Conservation (phyloP, 441 rosid species). For the Corymbia citriodora region DNA sequence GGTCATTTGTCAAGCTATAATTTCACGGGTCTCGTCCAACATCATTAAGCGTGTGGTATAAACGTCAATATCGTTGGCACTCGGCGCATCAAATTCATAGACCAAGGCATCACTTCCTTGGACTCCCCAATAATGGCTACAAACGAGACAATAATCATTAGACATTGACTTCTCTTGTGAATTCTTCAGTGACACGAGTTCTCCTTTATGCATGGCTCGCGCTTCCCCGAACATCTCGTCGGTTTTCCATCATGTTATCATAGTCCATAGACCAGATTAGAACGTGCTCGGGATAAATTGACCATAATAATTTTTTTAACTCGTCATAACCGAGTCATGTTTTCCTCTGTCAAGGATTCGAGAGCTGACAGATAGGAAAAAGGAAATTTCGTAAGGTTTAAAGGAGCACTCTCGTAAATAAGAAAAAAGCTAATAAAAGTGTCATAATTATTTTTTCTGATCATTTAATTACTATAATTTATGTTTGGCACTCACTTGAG, state of each 20-base stretch:
- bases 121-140: neutral
- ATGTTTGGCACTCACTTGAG: fast-evolving
- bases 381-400: fast-evolving
- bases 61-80: neutral
- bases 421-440: too few species aligned
- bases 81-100: neutral
- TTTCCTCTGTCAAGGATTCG: neutral
- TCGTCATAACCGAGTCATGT: neutral
- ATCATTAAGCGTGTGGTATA: neutral
- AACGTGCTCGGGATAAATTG: neutral
- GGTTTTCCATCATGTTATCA: neutral
- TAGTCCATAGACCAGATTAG: too few species aligned
- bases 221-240: fast-evolving
- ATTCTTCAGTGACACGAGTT: neutral
- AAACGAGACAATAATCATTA: neutral
- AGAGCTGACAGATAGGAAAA: neutral
- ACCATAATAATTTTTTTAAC: neutral
- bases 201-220: neutral
- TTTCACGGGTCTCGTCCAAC: neutral
- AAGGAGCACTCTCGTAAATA: neutral
- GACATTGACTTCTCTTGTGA: neutral
- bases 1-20: neutral
- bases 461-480: too few species aligned
- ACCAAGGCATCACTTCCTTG: neutral
- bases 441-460: too few species aligned